These are phyloP conservation scores for Sarocladium kiliense DNA, from an alignment of 2,329 filamentous ascomycete species.

Conservation along the genomic window DNA sequence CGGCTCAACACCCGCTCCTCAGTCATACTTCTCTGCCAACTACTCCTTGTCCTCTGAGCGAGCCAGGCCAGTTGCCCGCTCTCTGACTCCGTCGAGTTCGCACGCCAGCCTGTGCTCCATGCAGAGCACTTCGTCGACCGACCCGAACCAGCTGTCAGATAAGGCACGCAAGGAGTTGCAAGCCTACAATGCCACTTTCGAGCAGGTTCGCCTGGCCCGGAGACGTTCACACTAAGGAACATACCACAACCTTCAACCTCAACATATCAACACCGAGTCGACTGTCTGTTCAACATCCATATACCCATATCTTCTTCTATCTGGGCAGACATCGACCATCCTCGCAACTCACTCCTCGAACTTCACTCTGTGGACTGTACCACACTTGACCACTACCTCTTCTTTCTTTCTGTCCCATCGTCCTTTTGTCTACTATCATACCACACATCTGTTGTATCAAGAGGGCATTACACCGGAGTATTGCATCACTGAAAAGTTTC, in stretches of 20 bases:
- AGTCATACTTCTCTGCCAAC: constrained; percentile 20
- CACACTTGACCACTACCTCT: not conserved
- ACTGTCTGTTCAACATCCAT: constrained; percentile 4
- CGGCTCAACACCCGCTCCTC: constrained; percentile 41
- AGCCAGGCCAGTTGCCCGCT: constrained; percentile 25
- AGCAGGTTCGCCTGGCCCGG: constrained; percentile 64
- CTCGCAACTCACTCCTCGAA: constrained; percentile 8
- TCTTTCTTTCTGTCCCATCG: not conserved
- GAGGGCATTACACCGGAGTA: constrained; percentile 8
- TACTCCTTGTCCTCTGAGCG: constrained; percentile 23
- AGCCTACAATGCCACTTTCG: constrained; percentile 84
- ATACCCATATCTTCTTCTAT: constrained; percentile 13
- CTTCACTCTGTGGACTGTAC: not conserved
- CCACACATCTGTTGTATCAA: constrained; percentile 4
- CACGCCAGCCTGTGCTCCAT: constrained; percentile 81
- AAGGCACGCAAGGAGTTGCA: constrained; percentile 75
- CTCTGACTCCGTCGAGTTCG: constrained; percentile 68
- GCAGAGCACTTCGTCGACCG: constrained; percentile 56
- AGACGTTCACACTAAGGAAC: constrained; percentile 49
- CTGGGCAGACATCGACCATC: not conserved
- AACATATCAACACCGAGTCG: constrained; percentile 8
- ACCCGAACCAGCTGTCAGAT: constrained; percentile 59
- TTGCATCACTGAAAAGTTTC: constrained; percentile 7
- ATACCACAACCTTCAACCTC: constrained; percentile 7
- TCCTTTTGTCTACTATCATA: constrained; percentile 4